Base-by-base conservation (phyloP, 1,284 basidiomycete genomes). In the Spongispora temasekensis region DNA sequence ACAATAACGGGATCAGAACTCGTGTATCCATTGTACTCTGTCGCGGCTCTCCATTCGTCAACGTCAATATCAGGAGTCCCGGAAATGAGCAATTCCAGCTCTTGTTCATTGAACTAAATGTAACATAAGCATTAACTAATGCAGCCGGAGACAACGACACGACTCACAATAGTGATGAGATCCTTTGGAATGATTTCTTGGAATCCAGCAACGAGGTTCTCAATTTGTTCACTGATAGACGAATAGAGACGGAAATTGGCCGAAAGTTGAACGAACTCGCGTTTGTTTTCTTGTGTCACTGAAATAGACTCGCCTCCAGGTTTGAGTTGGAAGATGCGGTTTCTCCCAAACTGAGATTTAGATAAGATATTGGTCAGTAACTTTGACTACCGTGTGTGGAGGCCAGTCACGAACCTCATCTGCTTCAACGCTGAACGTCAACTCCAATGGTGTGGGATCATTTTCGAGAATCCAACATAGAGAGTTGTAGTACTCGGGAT, bases 21-120 rank as follows among this genome's bases (percentile, higher is more conserved):
- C 10, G 82, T 84, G 73, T 93, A 94, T 51, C 94, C 93, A 66
- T 91, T 93, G 78, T 95, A 91, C 74, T 95, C 94, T 2, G 94
- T 97, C 27, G 96, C 93, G 52, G 95, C 94, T 66, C 95, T 90
- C 91, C 97, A 97, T 76, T 98, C 97, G 73, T 99, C 97, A 4
- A 98, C 95, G 68, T 99, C 96, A 65, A 99, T 95, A 68, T 97
- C 96, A n/a, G 97, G 96, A 25, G 98, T 92, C 30, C 96, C 97
- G 1, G 96, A 98, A 67, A 98, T 98, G 52, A 98, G 83, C n/a
- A 98, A 84, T 76, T 99, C 97, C 44, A 99, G 86, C 74, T 99
- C 97, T 78, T 97, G 92, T 67, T 98, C 97, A 71, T 97, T 96
- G 79, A 99, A 99, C 91, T 93, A 67, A 40, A 69, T 65, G 53